These are phyloP conservation scores for Hygrophorus pudorinus DNA, from an alignment of 768 basidiomycete species.

Conservation along the genomic window DNA sequence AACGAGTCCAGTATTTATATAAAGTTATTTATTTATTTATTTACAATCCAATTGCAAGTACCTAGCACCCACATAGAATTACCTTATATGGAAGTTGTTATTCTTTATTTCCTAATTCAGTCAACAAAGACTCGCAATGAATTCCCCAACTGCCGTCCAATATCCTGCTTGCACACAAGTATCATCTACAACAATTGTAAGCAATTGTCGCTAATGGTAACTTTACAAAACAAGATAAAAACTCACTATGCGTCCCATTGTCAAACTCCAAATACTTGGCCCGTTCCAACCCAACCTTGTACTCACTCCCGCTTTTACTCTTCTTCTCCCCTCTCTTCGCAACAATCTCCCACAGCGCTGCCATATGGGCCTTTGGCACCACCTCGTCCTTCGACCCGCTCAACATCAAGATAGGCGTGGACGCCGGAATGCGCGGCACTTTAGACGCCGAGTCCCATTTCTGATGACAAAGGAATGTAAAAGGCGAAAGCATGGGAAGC, in stretches of 20 bases:
- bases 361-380: conserved; percentile 72
- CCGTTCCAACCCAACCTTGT: conserved; percentile 39
- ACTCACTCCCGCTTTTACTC: conserved; percentile 25
- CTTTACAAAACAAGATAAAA: conserved; percentile 3
- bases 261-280: conserved; percentile 49
- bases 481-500: conserved; percentile 61
- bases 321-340: conserved; percentile 41
- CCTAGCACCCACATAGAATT: no score
- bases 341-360: conserved; percentile 56
- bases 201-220: neutral
- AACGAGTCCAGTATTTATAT: no score
- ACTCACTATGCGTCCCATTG: conserved; percentile 45
- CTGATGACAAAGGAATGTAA: conserved; percentile 77
- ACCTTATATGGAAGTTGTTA: no score
- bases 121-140: conserved; percentile 31
- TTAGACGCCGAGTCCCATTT: conserved; percentile 77
- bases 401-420: conserved; percentile 72
- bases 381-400: conserved; percentile 67
- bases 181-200: conserved; percentile 29
- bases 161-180: conserved; percentile 47
- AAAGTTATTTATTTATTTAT: no score
- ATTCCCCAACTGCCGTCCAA: conserved; percentile 41
- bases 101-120: neutral
- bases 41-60: no score
- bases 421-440: conserved; percentile 49